Evolutionary conservation across 2,329 filamentous ascomycete genomes (phyloP).

Genomic region (Hypoxylon sp.): DNA sequence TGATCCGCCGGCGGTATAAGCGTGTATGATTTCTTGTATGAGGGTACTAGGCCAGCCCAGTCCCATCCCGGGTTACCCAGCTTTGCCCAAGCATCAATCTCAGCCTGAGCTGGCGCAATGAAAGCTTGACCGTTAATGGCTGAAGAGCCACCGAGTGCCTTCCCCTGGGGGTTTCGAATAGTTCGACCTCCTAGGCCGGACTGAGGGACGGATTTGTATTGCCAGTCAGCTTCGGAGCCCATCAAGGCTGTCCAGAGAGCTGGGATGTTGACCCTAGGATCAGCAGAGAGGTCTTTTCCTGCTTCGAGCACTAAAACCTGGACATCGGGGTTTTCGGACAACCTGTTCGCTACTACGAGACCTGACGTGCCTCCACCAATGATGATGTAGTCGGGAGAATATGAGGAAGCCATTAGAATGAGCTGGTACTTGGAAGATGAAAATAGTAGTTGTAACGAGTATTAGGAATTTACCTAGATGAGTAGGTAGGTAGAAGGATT

Average conservation of each 20-base stretch:
- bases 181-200: conserved; percentile 12
- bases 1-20: conserved; percentile 27
- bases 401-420: conserved; percentile 13
- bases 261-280: conserved; percentile 12
- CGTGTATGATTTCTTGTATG: conserved; percentile 26
- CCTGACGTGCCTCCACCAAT: conserved; percentile 26
- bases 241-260: conserved; percentile 16
- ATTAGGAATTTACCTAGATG: no score
- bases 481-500: no score
- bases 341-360: conserved; percentile 25
- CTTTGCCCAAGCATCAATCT: conserved; percentile 35
- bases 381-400: conserved; percentile 26
- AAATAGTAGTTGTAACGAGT: no score
- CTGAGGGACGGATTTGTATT: conserved; percentile 28
- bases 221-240: conserved; percentile 26
- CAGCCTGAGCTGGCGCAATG: conserved; percentile 28
- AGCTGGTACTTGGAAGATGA: no score
- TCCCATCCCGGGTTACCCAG: conserved; percentile 39
- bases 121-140: conserved; percentile 40
- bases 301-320: conserved; percentile 26
- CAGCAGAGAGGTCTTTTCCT: conserved; percentile 20
- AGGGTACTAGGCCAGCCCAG: conserved; percentile 29
- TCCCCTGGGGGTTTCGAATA: conserved; percentile 29
- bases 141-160: conserved; percentile 36
- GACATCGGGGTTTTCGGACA: conserved; percentile 26